Conservation (phyloP, 83 land plant genomes). For the Isoetes engelmannii region DNA sequence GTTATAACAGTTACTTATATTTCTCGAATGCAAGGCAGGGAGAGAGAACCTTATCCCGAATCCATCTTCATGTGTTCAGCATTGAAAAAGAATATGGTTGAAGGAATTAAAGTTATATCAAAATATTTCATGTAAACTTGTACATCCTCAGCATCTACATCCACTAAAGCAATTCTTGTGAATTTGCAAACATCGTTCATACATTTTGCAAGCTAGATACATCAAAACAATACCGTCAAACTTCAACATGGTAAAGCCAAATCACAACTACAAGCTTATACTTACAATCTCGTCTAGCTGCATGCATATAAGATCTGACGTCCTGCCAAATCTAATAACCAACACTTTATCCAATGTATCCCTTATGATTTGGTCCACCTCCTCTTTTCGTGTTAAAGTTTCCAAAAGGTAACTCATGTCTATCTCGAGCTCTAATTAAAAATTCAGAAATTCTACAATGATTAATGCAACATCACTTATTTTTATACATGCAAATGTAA, state of each 20-base stretch:
- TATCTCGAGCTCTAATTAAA: too few relatives aligned
- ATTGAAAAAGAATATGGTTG: constrained; percentile 95
- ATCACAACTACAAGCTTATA: too few relatives aligned
- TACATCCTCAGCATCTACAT: constrained; percentile 69
- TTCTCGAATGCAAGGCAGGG: too few relatives aligned
- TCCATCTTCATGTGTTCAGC: constrained; percentile 99
- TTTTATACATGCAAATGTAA: too few relatives aligned
- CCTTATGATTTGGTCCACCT: constrained; percentile 60
- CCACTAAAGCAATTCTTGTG: constrained; percentile 65
- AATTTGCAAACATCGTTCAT: constrained; percentile 71
- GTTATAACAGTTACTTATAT: too few relatives aligned
- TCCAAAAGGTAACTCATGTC: constrained; percentile 53
- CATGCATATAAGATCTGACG: constrained; percentile 65
- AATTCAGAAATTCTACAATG: too few relatives aligned
- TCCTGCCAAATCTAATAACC: constrained; percentile 76
- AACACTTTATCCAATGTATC: constrained; percentile 86
- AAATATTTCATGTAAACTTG: constrained; percentile 79
- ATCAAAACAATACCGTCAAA: too few relatives aligned
- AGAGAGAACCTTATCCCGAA: constrained; percentile 73
- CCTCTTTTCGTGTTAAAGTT: constrained; percentile 58
- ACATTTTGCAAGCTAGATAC: constrained; percentile 69
- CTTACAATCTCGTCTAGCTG: constrained; percentile 83
- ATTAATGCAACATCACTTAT: too few relatives aligned
- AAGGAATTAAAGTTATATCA: constrained; percentile 75
- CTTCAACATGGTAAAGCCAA: too few relatives aligned